These are phyloP conservation scores for Aspergillus sp. DNA, from an alignment of 2,329 filamentous ascomycete species.

Conservation along the genomic window DNA sequence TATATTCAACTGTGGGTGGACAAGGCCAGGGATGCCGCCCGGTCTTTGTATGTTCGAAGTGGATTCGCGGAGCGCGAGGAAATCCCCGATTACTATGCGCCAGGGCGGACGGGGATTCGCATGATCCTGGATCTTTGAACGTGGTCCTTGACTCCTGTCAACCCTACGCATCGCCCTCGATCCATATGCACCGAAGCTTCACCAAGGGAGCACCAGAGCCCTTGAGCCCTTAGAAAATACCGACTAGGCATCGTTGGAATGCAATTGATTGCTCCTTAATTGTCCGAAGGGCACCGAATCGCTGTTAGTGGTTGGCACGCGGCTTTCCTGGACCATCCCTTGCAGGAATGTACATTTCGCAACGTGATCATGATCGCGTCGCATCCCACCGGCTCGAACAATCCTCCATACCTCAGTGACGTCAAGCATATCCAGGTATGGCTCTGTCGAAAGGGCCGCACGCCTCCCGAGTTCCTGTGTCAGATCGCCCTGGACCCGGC, in stretches of 20 bases:
- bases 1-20: slow-evolving; percentile 54
- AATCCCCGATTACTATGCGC: slow-evolving; percentile 50
- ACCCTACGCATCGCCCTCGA: slow-evolving; percentile 14
- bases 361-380: slow-evolving; percentile 29
- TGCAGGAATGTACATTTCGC: slow-evolving; percentile 30
- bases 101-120: slow-evolving; percentile 46
- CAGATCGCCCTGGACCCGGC: slow-evolving; percentile 27
- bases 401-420: slow-evolving; percentile 35
- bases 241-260: neutral
- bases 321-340: slow-evolving; percentile 29
- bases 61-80: slow-evolving; percentile 48
- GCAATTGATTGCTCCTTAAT: slow-evolving; percentile 14
- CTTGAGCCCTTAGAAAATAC: neutral
- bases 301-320: slow-evolving; percentile 19
- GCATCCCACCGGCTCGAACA: slow-evolving; percentile 26
- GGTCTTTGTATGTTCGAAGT: slow-evolving; percentile 43
- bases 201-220: neutral
- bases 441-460: slow-evolving; percentile 32
- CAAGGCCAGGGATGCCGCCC: slow-evolving; percentile 44
- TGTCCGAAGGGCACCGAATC: slow-evolving; percentile 17
- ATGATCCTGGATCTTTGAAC: slow-evolving; percentile 38
- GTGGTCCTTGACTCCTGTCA: slow-evolving; percentile 23
- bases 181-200: neutral
- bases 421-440: slow-evolving; percentile 40
- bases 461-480: slow-evolving; percentile 31